A percentile compares a stretch with the other conserved stretches of the same genome.
phyloP scores from a whole-genome alignment of 108 stramenopile species.

The Halocafeteria seosinensis region DNA sequence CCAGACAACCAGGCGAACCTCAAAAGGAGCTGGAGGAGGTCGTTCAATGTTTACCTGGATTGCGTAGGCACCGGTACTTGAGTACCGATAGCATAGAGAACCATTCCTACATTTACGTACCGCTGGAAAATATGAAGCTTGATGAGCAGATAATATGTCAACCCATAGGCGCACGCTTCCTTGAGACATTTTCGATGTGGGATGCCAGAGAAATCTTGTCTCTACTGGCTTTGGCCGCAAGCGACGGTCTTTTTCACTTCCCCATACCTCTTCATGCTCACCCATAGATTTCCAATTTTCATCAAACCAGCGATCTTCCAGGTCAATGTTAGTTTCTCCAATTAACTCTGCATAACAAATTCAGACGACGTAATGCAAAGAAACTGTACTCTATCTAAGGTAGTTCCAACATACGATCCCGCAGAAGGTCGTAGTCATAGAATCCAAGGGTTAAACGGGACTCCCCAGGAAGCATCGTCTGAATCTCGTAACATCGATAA shows the following conservation, averaged over 20 bases:
- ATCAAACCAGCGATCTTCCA: conserved; percentile 50
- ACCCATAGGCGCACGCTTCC: background rate
- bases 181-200: background rate
- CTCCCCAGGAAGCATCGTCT: conserved; percentile 35
- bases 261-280: background rate
- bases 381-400: no score
- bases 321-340: conserved; percentile 39
- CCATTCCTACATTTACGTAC: no score
- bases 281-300: conserved; percentile 30
- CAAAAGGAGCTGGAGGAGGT: conserved; percentile 19
- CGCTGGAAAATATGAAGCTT: no score
- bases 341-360: conserved; percentile 36
- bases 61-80: no score
- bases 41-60: no score
- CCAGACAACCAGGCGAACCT: conserved; percentile 29
- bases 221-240: conserved; percentile 12
- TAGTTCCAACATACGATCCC: no score
- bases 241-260: no score
- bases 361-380: no score
- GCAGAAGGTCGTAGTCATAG: conserved; percentile 34
- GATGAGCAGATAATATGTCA: no score
- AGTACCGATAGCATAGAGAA: no score
- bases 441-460: conserved; percentile 21
- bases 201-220: background rate
- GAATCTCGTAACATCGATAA: conserved; percentile 28